Percentiles rank a stretch among this genome's conserved stretches.
phyloP scores from a whole-genome alignment of 371 early-diverging fungal species.

The Mucor piriformis region DNA sequence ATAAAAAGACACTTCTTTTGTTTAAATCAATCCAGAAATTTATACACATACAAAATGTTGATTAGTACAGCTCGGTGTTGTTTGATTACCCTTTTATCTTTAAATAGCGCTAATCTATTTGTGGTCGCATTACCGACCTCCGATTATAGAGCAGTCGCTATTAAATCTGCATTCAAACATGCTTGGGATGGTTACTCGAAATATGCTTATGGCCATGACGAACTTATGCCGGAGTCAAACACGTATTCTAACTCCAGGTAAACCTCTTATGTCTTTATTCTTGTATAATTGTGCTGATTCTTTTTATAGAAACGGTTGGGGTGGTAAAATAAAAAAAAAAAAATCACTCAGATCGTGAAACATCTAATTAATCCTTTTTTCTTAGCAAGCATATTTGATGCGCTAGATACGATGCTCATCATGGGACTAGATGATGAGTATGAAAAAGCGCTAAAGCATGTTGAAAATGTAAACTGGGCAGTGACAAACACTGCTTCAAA shows the following conservation, averaged over 20 bases:
- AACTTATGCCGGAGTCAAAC: conserved; percentile 52
- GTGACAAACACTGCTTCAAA: conserved; percentile 29
- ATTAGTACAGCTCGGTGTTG: background rate
- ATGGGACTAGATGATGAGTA: conserved; percentile 83
- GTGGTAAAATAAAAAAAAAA: conserved; percentile 28
- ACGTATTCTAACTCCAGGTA: conserved; percentile 68
- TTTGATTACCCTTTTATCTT: conserved; percentile 5
- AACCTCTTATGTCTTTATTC: too few relatives aligned
- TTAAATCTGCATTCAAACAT: conserved; percentile 62
- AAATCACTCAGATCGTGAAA: conserved; percentile 29
- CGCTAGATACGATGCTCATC: conserved; percentile 82
- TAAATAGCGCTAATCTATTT: conserved; percentile 11
- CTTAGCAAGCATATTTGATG: conserved; percentile 78
- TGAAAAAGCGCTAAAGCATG: conserved; percentile 61
- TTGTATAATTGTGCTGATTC: background rate
- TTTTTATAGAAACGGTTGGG: conserved; percentile 44
- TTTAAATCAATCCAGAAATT: too few relatives aligned
- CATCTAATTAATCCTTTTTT: conserved; percentile 35
- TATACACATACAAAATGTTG: background rate
- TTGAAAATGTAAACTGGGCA: conserved; percentile 47
- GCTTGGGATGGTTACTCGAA: conserved; percentile 81
- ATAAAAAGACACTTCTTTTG: background rate
- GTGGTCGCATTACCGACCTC: conserved; percentile 10
- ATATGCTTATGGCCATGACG: conserved; percentile 66
- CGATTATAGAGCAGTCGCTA: conserved; percentile 7